These are phyloP conservation scores for Albatrellus ellisii DNA, from an alignment of 768 basidiomycete genomes.

Conservation along the genomic window DNA sequence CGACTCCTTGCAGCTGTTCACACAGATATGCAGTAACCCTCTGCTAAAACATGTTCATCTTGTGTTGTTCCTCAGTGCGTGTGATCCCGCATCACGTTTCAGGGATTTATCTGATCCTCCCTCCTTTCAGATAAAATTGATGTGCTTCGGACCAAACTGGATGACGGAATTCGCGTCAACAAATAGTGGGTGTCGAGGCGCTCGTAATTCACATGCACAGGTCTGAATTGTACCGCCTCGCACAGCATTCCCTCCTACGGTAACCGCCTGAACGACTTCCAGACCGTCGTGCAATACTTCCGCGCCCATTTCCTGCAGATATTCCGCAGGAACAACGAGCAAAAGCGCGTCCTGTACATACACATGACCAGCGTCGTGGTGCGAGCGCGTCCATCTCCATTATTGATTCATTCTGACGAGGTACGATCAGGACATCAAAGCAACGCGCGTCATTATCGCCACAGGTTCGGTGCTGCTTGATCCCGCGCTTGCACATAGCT, in stretches of 20 bases:
- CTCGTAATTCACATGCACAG: too few relatives aligned
- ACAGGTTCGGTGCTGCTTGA: slow-evolving; percentile 37
- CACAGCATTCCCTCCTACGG: slow-evolving; percentile 70
- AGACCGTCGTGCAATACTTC: slow-evolving; percentile 77
- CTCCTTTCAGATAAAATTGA: slow-evolving; percentile 38
- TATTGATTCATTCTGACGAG: slow-evolving; percentile 3
- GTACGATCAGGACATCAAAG: slow-evolving; percentile 69
- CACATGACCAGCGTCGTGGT: slow-evolving; percentile 77
- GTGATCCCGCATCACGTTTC: not conserved
- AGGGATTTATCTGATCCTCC: slow-evolving; percentile 3
- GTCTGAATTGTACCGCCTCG: not conserved
- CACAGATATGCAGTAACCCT: slow-evolving; percentile 60
- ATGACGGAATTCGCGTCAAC: slow-evolving; percentile 50
- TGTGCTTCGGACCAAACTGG: slow-evolving; percentile 58
- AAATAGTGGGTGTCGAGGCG: slow-evolving; percentile 61
- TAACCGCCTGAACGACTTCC: slow-evolving; percentile 69
- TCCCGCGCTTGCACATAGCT: not conserved
- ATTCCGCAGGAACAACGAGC: slow-evolving; percentile 67
- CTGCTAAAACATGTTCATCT: slow-evolving; percentile 61
- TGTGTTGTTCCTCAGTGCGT: slow-evolving; percentile 58
- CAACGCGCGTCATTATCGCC: slow-evolving; percentile 72
- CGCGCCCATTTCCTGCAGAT: slow-evolving; percentile 79
- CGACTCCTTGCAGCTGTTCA: slow-evolving; percentile 72
- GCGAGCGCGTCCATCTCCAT: slow-evolving; percentile 1
- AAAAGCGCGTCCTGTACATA: slow-evolving; percentile 67